Base-by-base conservation (phyloP, 495 filamentous ascomycete species). In the Penicillium taxi region DNA sequence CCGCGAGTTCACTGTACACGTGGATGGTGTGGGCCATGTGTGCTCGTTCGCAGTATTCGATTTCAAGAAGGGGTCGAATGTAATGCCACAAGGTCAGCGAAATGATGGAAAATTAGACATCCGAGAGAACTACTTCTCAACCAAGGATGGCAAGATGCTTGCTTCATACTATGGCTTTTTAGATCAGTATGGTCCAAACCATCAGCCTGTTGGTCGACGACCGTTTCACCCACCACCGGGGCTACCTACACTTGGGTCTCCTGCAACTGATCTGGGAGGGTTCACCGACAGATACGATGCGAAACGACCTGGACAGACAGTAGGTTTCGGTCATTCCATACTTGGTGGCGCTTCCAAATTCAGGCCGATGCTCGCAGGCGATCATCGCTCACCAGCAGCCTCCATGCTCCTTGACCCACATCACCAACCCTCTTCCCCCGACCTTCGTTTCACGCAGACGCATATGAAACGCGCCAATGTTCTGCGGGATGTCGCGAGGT, bases 31-130 rank as follows among this genome's bases (percentile, higher is more conserved):
- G 39, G 91, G 91, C 23, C 86, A 94, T 52, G 84, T 96, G 13
- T 98, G 91, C 58, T 93, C 86, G 9, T 96, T 94, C 62, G 91
- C 89, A 13, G 86, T 94, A n/a, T 98, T 98, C 47, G 84, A 95
- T 45, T 98, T 96, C 68, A 85, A 94, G 57, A 89, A 83, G 50
- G 84, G 80, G 17, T 65, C 73, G 12, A 80, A 80, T 39, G 77
- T 69, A 35, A 66, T 64, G 16, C 60, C 66, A 17, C 64, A 61
- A 36, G 50, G 45, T n/a, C 61, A 52, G n/a, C 52, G 35, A 28
- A 47, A 50, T 15, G 42, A 50, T 5, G 39, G 48, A 9, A 47
- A 48, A 37, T 67, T 59, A 39, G 88, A 85, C 52, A 73, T 84
- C 6, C 79, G 90, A 3, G 84, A 88, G 18, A 89, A 96, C 44